These are phyloP conservation scores for Entomortierella parvispora DNA, from an alignment of 192 early-diverging fungal genomes.

Conservation along the genomic window DNA sequence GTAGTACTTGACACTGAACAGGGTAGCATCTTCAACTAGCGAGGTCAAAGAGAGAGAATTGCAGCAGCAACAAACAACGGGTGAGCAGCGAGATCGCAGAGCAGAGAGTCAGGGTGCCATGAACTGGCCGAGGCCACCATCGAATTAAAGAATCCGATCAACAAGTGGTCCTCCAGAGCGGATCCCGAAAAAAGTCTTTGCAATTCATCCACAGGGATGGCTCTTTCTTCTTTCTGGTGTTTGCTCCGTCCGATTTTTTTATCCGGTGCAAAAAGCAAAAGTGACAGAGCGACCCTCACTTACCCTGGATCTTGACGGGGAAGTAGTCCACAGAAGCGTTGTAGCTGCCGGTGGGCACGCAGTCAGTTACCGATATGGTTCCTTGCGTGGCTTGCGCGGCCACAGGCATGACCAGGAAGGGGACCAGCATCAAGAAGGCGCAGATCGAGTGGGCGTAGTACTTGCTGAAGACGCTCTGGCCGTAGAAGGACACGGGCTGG, in stretches of 20 bases:
- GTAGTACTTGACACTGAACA: constrained; percentile 70
- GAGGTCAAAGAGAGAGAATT: background rate
- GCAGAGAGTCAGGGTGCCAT: no score
- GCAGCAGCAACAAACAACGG: background rate
- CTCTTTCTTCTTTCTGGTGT: no score
- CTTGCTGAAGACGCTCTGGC: constrained; percentile 52
- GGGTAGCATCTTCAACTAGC: constrained; percentile 59
- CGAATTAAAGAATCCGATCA: no score
- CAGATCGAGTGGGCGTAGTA: constrained; percentile 53
- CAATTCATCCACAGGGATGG: no score
- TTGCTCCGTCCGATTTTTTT: no score
- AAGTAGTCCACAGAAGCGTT: constrained; percentile 65
- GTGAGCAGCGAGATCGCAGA: no score
- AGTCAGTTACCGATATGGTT: constrained; percentile 18
- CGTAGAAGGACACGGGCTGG: constrained; percentile 55
- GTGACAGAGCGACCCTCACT: no score
- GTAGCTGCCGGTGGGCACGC: constrained; percentile 47
- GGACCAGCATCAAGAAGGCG: constrained; percentile 44
- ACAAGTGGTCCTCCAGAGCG: no score
- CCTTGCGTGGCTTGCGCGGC: constrained; percentile 36
- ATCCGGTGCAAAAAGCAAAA: no score
- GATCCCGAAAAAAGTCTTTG: no score
- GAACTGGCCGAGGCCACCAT: no score
- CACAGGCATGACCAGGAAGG: constrained; percentile 40
- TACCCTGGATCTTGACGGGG: constrained; percentile 54